Evolutionary conservation across 2,329 filamentous ascomycete genomes (phyloP), one percentile per base, ranked within the genome.

Genomic region (Ustilaginoidea virens): DNA sequence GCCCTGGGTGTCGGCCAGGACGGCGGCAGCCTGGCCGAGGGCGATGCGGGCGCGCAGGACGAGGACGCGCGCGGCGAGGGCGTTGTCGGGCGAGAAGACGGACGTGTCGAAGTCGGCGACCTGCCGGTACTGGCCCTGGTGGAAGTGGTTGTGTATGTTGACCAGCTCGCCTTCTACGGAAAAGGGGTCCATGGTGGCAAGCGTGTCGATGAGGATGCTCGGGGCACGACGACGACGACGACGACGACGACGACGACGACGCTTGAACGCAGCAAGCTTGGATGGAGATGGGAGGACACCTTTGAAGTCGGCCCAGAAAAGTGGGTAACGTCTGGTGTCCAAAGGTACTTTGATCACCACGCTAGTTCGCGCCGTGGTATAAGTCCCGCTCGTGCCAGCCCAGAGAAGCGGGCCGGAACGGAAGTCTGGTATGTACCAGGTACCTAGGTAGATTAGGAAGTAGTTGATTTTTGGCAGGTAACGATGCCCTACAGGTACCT

Each of bases 91-190:
- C 25, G 81, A 90, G 47, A 96, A 78, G 34, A 74, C 64, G 5
- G 78, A 74, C 24, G 74, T 78, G 55, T 92, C 79, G 58, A 85
- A 92, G 59, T 90, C 78, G 55, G 92, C 56, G 38, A 92, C 86
- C 48, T 77, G 66, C 48, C 81, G 69, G 66, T 82, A 93, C 63
- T 92, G 86, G 49, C 81, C 85, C 53, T 77, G 71, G 53, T 77
- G 67, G 58, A 78, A 79, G 56, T 71, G 55, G 55, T 70, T 77
- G 60, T 77, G 71, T 39, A 79, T 68, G 56, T 75, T 78, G 51
- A 79, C 68, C 43, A 80, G 58, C 59, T 80, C 74, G 56, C 73
- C 73, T 55, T 79, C 74, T 39, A 72, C 65, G 27, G 72, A 77
- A 52, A 74, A 80, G 40, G 73, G 72, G 52, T 79, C 74, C 74